phyloP scores from a whole-genome alignment of 2,329 filamentous ascomycete genomes.

The Colletotrichum noveboracense region DNA sequence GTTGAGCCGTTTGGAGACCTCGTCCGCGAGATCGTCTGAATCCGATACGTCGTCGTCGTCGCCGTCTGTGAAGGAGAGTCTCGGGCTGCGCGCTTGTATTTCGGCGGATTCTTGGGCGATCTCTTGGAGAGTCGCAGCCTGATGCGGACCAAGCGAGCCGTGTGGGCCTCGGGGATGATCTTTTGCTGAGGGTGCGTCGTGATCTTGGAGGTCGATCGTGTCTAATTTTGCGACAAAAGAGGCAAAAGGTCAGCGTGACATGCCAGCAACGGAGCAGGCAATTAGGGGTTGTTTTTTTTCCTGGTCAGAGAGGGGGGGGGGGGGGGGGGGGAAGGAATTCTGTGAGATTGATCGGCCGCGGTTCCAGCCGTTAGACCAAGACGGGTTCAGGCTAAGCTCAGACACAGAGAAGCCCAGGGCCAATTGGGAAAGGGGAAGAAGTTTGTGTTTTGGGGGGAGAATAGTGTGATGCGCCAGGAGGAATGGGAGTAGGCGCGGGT shows the following conservation, averaged over 20 bases:
- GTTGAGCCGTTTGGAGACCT: slow-evolving; percentile 44
- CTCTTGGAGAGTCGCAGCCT: slow-evolving; percentile 83
- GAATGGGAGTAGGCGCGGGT: slow-evolving; percentile 17
- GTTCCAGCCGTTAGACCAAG: slow-evolving; percentile 17
- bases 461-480: slow-evolving; percentile 16
- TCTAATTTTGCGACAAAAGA: slow-evolving; percentile 56
- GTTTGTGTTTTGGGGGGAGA: slow-evolving; percentile 10
- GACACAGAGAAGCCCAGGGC: slow-evolving; percentile 6
- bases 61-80: slow-evolving; percentile 56
- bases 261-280: not conserved
- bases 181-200: slow-evolving; percentile 80
- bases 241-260: slow-evolving; percentile 17
- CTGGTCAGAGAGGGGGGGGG: not conserved
- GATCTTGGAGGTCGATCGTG: slow-evolving; percentile 93
- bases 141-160: slow-evolving; percentile 71
- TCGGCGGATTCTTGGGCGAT: slow-evolving; percentile 78
- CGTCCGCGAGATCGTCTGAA: slow-evolving; percentile 49
- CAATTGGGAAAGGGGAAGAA: slow-evolving; percentile 6
- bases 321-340: not conserved
- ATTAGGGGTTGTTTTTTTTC: not conserved
- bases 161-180: slow-evolving; percentile 64
- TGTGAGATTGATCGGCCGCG: slow-evolving; percentile 18
- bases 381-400: slow-evolving; percentile 22
- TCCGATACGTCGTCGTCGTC: slow-evolving; percentile 44
- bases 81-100: slow-evolving; percentile 70